Evolutionary conservation across 768 basidiomycete species (phyloP).

Genomic region (Termitomyces sp.): DNA sequence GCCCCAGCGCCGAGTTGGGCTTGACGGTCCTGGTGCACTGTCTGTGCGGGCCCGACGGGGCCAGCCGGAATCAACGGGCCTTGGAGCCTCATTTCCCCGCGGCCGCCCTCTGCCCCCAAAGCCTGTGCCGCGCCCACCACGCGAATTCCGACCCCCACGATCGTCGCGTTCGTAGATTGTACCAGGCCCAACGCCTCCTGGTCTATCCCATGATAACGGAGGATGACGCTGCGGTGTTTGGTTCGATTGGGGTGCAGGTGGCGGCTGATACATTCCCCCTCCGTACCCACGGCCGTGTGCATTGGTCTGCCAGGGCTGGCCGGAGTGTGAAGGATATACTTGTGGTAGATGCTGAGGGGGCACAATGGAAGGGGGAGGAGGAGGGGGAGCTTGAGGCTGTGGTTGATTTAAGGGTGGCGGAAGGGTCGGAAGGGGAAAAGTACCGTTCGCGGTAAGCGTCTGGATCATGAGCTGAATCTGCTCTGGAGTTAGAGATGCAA

Average conservation of each 20-base stretch:
- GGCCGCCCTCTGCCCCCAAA: conserved; percentile 26
- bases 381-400: conserved; percentile 9
- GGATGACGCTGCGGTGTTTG: conserved; percentile 16
- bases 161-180: conserved; percentile 28
- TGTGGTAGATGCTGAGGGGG: conserved; percentile 21
- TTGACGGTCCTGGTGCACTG: conserved; percentile 18
- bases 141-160: conserved; percentile 26
- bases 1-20: conserved; percentile 11
- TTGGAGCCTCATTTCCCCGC: conserved; percentile 25
- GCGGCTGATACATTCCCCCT: conserved; percentile 12
- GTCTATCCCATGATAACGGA: conserved; percentile 22
- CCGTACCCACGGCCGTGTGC: conserved; percentile 9
- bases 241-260: conserved; percentile 9
- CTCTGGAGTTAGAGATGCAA: conserved; percentile 70
- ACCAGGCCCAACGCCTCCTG: conserved; percentile 17
- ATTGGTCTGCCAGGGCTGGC: conserved; percentile 10
- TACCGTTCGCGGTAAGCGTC: conserved; percentile 41
- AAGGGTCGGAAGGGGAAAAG: conserved; percentile 20
- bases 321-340: conserved; percentile 14
- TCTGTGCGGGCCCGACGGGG: conserved; percentile 36
- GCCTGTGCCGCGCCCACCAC: conserved; percentile 18
- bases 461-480: conserved; percentile 68
- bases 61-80: conserved; percentile 56
- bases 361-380: conserved; percentile 10
- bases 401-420: conserved; percentile 9